phyloP scores from a whole-genome alignment of 2,329 filamentous ascomycete genomes.

The Apiospora saccharicola region DNA sequence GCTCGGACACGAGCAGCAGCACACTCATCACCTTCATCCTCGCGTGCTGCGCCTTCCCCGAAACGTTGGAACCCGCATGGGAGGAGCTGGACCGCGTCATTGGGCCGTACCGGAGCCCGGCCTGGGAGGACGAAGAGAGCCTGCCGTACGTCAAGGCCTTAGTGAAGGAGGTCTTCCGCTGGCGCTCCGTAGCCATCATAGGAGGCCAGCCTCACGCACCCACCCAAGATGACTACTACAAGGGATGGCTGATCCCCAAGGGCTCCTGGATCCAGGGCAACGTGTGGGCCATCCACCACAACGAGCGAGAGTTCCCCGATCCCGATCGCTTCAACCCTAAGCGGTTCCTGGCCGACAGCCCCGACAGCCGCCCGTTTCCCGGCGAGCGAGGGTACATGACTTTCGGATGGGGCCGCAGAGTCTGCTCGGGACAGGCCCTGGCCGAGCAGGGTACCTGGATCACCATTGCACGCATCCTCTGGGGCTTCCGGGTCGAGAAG shows the following conservation, averaged over 20 bases:
- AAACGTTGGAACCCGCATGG: conserved; percentile 56
- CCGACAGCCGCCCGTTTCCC: conserved; percentile 53
- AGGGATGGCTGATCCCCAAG: conserved; percentile 58
- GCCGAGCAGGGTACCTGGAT: conserved; percentile 68
- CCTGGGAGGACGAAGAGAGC: conserved; percentile 53
- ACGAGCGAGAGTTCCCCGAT: conserved; percentile 55
- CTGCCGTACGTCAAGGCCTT: conserved; percentile 62
- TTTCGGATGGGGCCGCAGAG: conserved; percentile 63
- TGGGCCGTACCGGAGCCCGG: conserved; percentile 54
- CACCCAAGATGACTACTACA: conserved; percentile 55
- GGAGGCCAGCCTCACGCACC: conserved; percentile 58
- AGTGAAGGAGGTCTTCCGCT: conserved; percentile 63
- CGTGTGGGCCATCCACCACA: conserved; percentile 57
- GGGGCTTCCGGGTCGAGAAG: conserved; percentile 61
- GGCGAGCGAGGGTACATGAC: conserved; percentile 60
- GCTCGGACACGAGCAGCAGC: conserved; percentile 57
- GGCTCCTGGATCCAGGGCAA: conserved; percentile 59
- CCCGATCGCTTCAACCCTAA: conserved; percentile 54
- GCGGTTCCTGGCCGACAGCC: conserved; percentile 48
- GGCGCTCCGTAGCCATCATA: conserved; percentile 62
- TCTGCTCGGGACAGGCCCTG: conserved; percentile 61
- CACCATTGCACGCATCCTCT: conserved; percentile 62
- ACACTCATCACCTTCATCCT: conserved; percentile 56
- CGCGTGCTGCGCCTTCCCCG: conserved; percentile 57
- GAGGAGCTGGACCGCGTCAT: conserved; percentile 60